Conservation (phyloP, 345 rosid genomes). For the Populus alba region DNA sequence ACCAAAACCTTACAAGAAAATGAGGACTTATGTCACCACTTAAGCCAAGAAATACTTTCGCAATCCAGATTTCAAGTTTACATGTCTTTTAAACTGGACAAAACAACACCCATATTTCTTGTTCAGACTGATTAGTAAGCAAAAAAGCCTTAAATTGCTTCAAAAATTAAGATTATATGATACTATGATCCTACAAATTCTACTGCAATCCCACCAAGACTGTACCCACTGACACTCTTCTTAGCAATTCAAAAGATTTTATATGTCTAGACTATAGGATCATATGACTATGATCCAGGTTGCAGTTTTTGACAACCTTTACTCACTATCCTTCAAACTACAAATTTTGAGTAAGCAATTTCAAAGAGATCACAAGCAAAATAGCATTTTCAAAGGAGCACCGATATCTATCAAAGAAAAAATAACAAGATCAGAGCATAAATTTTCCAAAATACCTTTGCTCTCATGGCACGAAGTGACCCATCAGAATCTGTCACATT, state of each 20-base stretch:
- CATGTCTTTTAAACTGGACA: background rate
- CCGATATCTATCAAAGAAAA: background rate
- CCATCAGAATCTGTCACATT: conserved; percentile 87
- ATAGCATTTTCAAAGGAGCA: background rate
- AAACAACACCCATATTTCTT: background rate
- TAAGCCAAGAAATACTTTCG: background rate
- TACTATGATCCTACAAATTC: background rate
- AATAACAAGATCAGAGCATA: background rate
- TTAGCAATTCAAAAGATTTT: background rate
- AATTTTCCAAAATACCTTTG: conserved; percentile 57
- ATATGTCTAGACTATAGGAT: background rate
- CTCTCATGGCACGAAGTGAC: conserved; percentile 81
- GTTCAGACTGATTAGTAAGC: background rate
- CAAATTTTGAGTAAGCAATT: background rate
- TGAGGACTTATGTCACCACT: background rate
- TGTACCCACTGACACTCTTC: background rate
- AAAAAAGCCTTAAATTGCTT: background rate
- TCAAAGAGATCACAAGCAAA: background rate
- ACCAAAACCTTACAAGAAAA: background rate
- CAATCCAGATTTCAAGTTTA: no score
- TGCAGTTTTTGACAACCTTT: background rate
- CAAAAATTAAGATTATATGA: background rate
- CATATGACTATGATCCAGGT: background rate
- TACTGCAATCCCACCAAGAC: background rate
- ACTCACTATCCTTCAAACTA: background rate